Conservation (phyloP, 2,329 filamentous ascomycete genomes). For the Stromatinia cepivora region DNA sequence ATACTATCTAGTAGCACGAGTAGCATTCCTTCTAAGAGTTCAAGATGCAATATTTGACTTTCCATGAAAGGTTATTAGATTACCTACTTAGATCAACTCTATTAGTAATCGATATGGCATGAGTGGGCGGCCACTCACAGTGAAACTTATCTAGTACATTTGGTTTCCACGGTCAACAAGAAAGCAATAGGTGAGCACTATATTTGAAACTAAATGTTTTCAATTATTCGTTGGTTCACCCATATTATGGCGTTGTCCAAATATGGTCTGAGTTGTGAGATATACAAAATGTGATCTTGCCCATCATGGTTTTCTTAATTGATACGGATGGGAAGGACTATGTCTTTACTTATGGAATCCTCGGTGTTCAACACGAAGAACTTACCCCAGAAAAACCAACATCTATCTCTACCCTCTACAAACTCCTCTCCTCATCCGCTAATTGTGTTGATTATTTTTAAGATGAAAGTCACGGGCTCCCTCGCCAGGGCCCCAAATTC, state of each 20-base stretch:
- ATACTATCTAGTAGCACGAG: too few species aligned
- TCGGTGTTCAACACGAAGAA: conserved; percentile 27
- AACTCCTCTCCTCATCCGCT: conserved; percentile 27
- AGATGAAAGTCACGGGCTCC: conserved; percentile 24
- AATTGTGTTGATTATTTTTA: conserved; percentile 26
- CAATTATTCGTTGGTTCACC: too few species aligned
- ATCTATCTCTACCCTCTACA: conserved; percentile 21
- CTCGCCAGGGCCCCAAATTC: conserved; percentile 16
- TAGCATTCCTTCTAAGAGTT: neutral
- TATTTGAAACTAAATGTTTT: too few species aligned
- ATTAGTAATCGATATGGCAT: neutral
- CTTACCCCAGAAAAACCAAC: conserved; percentile 24
- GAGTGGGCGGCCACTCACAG: neutral
- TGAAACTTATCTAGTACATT: neutral
- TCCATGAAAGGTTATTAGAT: neutral
- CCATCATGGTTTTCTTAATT: conserved; percentile 28
- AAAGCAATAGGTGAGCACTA: too few species aligned
- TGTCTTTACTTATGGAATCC: conserved; percentile 27
- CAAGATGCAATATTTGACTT: neutral
- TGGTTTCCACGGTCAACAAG: neutral
- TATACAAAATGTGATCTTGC: too few species aligned
- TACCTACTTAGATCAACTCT: neutral
- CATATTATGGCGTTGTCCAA: too few species aligned
- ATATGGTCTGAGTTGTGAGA: too few species aligned
- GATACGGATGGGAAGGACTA: conserved; percentile 24